Conservation (phyloP, 257 asterid species). For the Salvia splendens region DNA sequence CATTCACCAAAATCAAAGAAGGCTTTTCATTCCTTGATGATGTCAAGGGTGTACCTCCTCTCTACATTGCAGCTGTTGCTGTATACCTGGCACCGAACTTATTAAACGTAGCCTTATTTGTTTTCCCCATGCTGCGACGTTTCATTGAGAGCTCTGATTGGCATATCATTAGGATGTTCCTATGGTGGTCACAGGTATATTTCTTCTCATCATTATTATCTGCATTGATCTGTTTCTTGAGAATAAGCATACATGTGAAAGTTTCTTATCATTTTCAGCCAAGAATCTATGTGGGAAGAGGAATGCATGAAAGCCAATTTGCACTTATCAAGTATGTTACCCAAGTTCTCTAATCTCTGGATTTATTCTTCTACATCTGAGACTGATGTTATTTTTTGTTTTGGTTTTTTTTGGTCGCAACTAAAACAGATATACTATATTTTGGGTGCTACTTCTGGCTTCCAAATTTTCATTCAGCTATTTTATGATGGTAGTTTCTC, state of each 20-base stretch:
- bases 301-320: constrained; percentile 97
- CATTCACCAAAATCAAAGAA: constrained; percentile 43
- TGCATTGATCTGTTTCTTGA: constrained; percentile 28
- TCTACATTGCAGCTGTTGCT: constrained; percentile 76
- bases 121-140: constrained; percentile 93
- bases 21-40: constrained; percentile 63
- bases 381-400: constrained; percentile 19
- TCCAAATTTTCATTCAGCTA: constrained; percentile 79
- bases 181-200: constrained; percentile 99
- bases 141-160: constrained; percentile 96
- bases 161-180: constrained; percentile 80
- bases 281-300: constrained; percentile 93
- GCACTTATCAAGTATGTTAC: constrained; percentile 79
- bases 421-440: constrained; percentile 75
- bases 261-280: constrained; percentile 58
- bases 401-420: constrained; percentile 21
- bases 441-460: constrained; percentile 85
- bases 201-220: constrained; percentile 28
- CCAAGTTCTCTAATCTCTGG: constrained; percentile 24
- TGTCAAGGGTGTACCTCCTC: constrained; percentile 83
- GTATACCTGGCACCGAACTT: constrained; percentile 80
- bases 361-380: constrained; percentile 26
- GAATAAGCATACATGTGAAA: constrained; percentile 33
- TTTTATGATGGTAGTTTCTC: constrained; percentile 70
- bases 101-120: constrained; percentile 66